phyloP scores from a whole-genome alignment of 257 asterid genomes.

The Scutellaria barbata region DNA sequence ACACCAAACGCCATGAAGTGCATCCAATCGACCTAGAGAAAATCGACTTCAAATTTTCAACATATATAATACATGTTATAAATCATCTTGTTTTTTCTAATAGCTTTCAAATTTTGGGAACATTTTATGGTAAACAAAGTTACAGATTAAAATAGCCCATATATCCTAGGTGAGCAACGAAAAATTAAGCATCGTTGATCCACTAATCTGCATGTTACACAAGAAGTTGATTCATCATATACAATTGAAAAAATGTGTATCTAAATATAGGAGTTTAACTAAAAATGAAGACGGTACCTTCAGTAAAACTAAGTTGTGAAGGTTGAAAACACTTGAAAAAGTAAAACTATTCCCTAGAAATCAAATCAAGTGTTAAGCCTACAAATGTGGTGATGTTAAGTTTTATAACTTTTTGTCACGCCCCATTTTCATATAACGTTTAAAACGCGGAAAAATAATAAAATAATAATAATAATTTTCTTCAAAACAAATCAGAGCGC shows the following conservation, averaged over 20 bases:
- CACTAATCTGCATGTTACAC: conserved; percentile 68
- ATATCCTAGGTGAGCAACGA: conserved; percentile 95
- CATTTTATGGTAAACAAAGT: conserved; percentile 91
- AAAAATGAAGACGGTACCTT: conserved; percentile 56
- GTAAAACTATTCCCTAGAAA: no score
- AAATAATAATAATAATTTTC: no score
- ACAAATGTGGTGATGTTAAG: no score
- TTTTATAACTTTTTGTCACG: no score
- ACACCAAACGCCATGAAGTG: conserved; percentile 86
- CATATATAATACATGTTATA: not conserved
- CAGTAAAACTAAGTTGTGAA: no score
- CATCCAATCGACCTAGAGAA: conserved; percentile 94
- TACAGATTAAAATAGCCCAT: conserved; percentile 96
- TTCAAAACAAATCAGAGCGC: no score
- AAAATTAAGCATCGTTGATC: conserved; percentile 86
- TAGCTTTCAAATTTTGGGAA: conserved; percentile 32
- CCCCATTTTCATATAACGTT: no score
- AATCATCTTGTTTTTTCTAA: not conserved
- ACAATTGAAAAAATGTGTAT: not conserved
- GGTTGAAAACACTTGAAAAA: no score
- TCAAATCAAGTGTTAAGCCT: no score
- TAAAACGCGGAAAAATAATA: no score
- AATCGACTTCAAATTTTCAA: conserved; percentile 9
- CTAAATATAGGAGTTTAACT: not conserved
- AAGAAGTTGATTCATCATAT: conserved; percentile 9